Evolutionary conservation across 2,329 filamentous ascomycete species (phyloP).

Genomic region (Nothophaeocryptopus gaeumannii): DNA sequence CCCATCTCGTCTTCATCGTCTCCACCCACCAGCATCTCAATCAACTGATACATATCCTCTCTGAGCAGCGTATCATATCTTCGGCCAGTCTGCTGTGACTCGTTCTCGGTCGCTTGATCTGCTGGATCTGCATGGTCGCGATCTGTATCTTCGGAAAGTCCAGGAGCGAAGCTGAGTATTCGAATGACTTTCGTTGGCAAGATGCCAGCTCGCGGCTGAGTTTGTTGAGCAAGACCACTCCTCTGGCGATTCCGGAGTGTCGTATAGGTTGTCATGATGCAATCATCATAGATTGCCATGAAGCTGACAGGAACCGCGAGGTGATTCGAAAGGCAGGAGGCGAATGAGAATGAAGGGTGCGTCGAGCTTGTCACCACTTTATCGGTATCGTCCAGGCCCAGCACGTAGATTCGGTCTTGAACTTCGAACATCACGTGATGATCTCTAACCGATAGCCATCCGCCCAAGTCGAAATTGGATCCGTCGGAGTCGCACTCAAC

Average conservation of each 20-base stretch:
- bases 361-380: slow-evolving; percentile 7
- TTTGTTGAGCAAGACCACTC: slow-evolving; percentile 8
- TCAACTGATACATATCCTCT: slow-evolving; percentile 6
- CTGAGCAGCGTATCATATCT: slow-evolving; percentile 1
- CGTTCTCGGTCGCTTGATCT: neutral
- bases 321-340: slow-evolving; percentile 39
- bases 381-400: slow-evolving; percentile 39
- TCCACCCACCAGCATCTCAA: slow-evolving; percentile 6
- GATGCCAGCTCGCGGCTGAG: slow-evolving; percentile 28
- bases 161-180: slow-evolving; percentile 39
- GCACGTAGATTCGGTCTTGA: slow-evolving; percentile 43
- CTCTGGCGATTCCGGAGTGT: slow-evolving; percentile 29
- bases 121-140: neutral
- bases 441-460: slow-evolving; percentile 46
- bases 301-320: slow-evolving; percentile 47
- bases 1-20: slow-evolving; percentile 5
- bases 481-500: slow-evolving; percentile 44
- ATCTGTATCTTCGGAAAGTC: neutral
- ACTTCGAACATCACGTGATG: slow-evolving; percentile 46
- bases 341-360: slow-evolving; percentile 24
- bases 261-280: slow-evolving; percentile 47
- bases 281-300: slow-evolving; percentile 49
- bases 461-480: slow-evolving; percentile 45
- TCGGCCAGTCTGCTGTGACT: neutral
- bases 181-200: slow-evolving; percentile 44